phyloP scores from a whole-genome alignment of 2,329 filamentous ascomycete species.

The Lachnellula subtilissima region DNA sequence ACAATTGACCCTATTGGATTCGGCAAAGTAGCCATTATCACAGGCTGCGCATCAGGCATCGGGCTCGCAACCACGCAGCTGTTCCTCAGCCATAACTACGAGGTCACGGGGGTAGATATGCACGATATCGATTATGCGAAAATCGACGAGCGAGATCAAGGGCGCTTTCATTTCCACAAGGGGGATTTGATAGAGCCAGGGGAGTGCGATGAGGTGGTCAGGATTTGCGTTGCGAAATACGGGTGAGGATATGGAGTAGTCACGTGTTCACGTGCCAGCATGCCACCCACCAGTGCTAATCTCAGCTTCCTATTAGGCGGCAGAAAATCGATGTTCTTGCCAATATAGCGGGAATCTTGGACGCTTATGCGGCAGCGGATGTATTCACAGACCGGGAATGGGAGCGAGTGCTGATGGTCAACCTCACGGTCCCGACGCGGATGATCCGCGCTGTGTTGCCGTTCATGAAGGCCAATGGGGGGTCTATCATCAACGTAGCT shows the following conservation, averaged over 20 bases:
- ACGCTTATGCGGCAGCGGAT: slow-evolving; percentile 38
- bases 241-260: slow-evolving; percentile 15
- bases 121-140: slow-evolving; percentile 30
- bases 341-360: slow-evolving; percentile 42
- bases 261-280: neutral
- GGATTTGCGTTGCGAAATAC: slow-evolving; percentile 28
- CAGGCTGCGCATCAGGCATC: slow-evolving; percentile 32
- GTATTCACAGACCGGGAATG: slow-evolving; percentile 36
- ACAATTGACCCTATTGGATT: neutral
- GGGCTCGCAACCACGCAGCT: slow-evolving; percentile 33
- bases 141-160: slow-evolving; percentile 14
- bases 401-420: slow-evolving; percentile 38
- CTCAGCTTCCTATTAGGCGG: slow-evolving; percentile 4
- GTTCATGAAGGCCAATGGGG: slow-evolving; percentile 37
- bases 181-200: slow-evolving; percentile 30
- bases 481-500: slow-evolving; percentile 39
- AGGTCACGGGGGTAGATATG: slow-evolving; percentile 32
- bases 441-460: slow-evolving; percentile 42
- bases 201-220: slow-evolving; percentile 32
- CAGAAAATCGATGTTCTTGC: slow-evolving; percentile 38
- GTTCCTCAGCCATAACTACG: slow-evolving; percentile 30
- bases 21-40: slow-evolving; percentile 29
- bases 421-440: slow-evolving; percentile 40
- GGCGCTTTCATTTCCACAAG: slow-evolving; percentile 32
- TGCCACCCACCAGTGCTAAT: no score